Percentiles rank a stretch among this genome's conserved stretches.
These are phyloP conservation scores for Fusarium phyllophilum DNA, from an alignment of 2,329 filamentous ascomycete species.

Conservation along the genomic window DNA sequence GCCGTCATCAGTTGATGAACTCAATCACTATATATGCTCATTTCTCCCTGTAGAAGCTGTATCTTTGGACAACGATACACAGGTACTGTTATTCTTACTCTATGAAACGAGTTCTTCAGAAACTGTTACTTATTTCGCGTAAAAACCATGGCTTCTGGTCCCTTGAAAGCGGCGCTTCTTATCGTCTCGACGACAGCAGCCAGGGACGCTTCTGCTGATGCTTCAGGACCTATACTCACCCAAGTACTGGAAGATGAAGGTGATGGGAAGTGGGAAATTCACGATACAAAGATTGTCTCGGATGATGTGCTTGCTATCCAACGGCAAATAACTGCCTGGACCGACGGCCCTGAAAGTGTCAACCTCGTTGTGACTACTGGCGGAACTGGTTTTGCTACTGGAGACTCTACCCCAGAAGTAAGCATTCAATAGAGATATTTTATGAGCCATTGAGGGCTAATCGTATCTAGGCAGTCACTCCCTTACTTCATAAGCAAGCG, in stretches of 20 bases:
- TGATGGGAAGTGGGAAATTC: conserved; percentile 75
- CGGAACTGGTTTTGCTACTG: conserved; percentile 89
- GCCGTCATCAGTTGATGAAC: conserved; percentile 17
- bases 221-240: conserved; percentile 72
- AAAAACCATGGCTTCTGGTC: conserved; percentile 43
- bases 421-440: not conserved
- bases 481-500: conserved; percentile 84
- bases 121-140: not conserved
- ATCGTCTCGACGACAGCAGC: conserved; percentile 92
- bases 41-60: not conserved
- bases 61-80: not conserved
- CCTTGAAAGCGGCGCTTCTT: conserved; percentile 79
- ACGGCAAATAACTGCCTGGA: conserved; percentile 75
- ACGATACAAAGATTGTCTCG: conserved; percentile 77
- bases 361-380: conserved; percentile 91
- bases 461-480: conserved; percentile 70
- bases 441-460: not conserved
- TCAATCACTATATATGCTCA: conserved; percentile 3
- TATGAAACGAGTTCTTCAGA: not conserved
- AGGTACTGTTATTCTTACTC: not conserved
- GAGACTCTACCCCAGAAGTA: conserved; percentile 91
- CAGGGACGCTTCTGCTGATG: conserved; percentile 81
- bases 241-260: conserved; percentile 75
- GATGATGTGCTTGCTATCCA: conserved; percentile 83
- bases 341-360: conserved; percentile 69